These are phyloP conservation scores for Scedosporium apiospermum DNA, from an alignment of 2,329 filamentous ascomycete species.

Conservation along the genomic window DNA sequence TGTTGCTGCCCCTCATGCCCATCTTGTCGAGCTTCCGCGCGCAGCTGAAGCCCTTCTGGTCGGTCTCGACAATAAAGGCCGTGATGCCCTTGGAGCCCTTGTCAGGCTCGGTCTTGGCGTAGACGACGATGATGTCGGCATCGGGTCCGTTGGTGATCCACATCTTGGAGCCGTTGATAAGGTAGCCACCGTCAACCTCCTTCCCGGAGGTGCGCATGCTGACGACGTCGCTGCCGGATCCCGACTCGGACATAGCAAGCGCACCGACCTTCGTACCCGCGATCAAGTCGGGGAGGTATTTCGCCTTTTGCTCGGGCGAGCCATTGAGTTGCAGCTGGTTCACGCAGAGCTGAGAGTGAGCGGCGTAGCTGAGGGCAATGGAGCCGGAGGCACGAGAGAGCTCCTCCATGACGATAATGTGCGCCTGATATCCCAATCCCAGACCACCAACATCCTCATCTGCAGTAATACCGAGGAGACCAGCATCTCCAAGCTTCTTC, in stretches of 20 bases:
- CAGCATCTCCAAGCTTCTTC: slow-evolving; percentile 85
- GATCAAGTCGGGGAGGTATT: slow-evolving; percentile 72
- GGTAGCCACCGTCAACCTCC: slow-evolving; percentile 72
- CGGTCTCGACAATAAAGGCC: slow-evolving; percentile 77
- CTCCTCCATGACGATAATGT: slow-evolving; percentile 94
- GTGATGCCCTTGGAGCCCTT: slow-evolving; percentile 85
- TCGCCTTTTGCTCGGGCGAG: slow-evolving; percentile 64
- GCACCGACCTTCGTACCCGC: slow-evolving; percentile 75
- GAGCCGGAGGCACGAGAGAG: slow-evolving; percentile 76
- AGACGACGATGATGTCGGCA: slow-evolving; percentile 89
- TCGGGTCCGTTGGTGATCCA: slow-evolving; percentile 99
- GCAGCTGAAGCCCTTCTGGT: slow-evolving; percentile 67
- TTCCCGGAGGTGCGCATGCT: slow-evolving; percentile 85
- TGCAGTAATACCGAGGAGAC: slow-evolving; percentile 84
- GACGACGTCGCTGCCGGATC: slow-evolving; percentile 86
- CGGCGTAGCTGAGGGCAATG: slow-evolving; percentile 86
- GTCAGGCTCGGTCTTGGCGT: slow-evolving; percentile 83
- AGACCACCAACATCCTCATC: slow-evolving; percentile 87
- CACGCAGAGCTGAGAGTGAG: slow-evolving; percentile 91
- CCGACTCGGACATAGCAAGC: slow-evolving; percentile 90
- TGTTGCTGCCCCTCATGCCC: slow-evolving; percentile 95
- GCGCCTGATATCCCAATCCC: slow-evolving; percentile 90
- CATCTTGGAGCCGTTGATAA: slow-evolving; percentile 91
- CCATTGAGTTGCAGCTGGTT: slow-evolving; percentile 95
- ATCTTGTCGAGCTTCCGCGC: slow-evolving; percentile 93